These are phyloP conservation scores for Rubus parviflorus DNA, from an alignment of 306 rosid genomes.

Conservation along the genomic window DNA sequence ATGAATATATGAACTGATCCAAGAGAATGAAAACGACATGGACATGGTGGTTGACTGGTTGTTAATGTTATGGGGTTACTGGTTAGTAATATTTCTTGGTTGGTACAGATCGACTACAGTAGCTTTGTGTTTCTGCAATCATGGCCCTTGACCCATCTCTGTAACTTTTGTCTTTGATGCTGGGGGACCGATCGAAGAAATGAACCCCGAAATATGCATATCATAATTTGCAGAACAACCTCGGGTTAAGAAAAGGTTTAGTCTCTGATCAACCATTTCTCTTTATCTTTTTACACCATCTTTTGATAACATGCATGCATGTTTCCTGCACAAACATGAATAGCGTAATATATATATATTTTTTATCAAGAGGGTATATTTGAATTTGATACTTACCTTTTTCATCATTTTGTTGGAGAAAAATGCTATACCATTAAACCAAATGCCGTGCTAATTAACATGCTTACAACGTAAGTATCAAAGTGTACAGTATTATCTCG, in stretches of 20 bases:
- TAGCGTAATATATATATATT: too few species aligned
- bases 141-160: slow-evolving; percentile 19
- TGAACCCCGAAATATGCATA: neutral
- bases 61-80: slow-evolving; percentile 4
- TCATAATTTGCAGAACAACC: neutral
- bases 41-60: neutral
- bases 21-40: slow-evolving; percentile 4
- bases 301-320: too few species aligned
- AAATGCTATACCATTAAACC: too few species aligned
- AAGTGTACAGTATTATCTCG: too few species aligned
- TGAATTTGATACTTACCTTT: too few species aligned
- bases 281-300: too few species aligned
- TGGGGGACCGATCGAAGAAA: neutral
- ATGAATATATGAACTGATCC: neutral
- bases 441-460: too few species aligned
- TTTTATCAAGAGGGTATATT: too few species aligned
- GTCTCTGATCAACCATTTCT: too few species aligned
- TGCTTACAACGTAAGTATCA: too few species aligned
- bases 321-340: too few species aligned
- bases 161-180: neutral
- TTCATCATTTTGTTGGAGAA: neutral
- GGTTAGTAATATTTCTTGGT: slow-evolving; percentile 27
- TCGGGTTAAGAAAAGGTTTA: too few species aligned
- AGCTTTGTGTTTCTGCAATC: slow-evolving; percentile 13
- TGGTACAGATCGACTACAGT: slow-evolving; percentile 13